These are phyloP conservation scores for Spiraea crenata DNA, from an alignment of 331 rosid species.

Conservation along the genomic window DNA sequence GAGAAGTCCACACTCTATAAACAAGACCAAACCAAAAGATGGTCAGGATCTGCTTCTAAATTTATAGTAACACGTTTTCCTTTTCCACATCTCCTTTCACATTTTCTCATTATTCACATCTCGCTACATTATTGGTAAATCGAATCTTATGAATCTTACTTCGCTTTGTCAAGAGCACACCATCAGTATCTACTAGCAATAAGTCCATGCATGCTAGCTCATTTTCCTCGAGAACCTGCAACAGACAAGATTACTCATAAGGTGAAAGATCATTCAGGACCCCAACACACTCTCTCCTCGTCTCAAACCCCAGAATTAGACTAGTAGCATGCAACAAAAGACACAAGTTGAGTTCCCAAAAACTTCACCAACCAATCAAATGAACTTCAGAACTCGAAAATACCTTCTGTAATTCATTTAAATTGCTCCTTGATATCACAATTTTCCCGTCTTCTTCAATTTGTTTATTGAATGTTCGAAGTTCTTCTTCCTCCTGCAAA, in stretches of 20 bases:
- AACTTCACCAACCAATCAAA: not conserved
- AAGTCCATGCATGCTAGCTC: slow-evolving; percentile 71
- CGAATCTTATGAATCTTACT: slow-evolving; percentile 46
- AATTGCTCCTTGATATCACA: slow-evolving; percentile 79
- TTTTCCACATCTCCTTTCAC: too few relatives aligned
- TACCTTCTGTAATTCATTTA: slow-evolving; percentile 80
- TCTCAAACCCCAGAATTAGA: not conserved
- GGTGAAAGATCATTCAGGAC: slow-evolving; percentile 11
- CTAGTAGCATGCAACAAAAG: slow-evolving; percentile 7
- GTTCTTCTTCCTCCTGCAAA: slow-evolving; percentile 78
- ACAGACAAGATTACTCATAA: slow-evolving; percentile 22
- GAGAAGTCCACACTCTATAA: not conserved
- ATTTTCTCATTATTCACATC: too few relatives aligned
- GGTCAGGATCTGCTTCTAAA: too few relatives aligned
- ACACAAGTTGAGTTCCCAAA: slow-evolving; percentile 3
- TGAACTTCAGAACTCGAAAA: slow-evolving; percentile 9
- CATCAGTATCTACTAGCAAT: slow-evolving; percentile 63
- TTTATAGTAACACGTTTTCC: too few relatives aligned
- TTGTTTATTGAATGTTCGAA: slow-evolving; percentile 76
- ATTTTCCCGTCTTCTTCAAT: slow-evolving; percentile 91
- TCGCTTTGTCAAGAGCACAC: slow-evolving; percentile 68
- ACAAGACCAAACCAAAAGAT: not conserved
- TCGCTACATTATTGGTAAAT: not conserved
- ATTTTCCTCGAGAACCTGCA: slow-evolving; percentile 91
- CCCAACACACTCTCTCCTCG: not conserved